Evolutionary conservation across 495 filamentous ascomycete species (phyloP), one percentile per base, ranked within the genome.

Genomic region (Neurospora tetraspora): DNA sequence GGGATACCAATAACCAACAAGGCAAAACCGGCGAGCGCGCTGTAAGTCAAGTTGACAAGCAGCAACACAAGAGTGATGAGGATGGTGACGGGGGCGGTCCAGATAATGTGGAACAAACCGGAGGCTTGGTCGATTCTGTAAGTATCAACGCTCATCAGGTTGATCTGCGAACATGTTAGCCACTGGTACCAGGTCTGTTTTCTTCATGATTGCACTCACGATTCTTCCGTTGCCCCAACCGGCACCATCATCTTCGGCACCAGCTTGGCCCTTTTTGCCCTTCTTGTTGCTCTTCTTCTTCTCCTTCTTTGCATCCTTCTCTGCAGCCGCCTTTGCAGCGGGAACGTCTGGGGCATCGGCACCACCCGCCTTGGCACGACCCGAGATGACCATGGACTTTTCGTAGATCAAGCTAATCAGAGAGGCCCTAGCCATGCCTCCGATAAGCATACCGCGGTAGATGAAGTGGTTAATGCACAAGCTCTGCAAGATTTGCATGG

Each of bases 171-270:
- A 14, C 8, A 16, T 10, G 70, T 80, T 23, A 77, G 74, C 68
- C 53, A 65, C 59, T 36, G 20, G n/a, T 20, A 20, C n/a, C 5
- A 23, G 5, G 4, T 18, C 70, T 18, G 16, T 5, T 47, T 36
- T 23, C 10, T 16, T 39, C 3, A 36, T 36, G 20, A 11, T 14
- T 42, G 12, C 7, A 77, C 78, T 74, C 69, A 80, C 88, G 38
- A 98, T 91, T 71, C 92, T 88, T 23, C 95, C 95, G 77, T 98
- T 98, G 61, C 89, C 89, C 95, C 95, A 98, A 23, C 94, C 94
- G 7, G 86, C 86, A 34, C 91, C 91, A 75, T 94, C 91, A 18
- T 88, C 89, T 10, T 86, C 78, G 16, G 91, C 82, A 6, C 80
- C 83, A 3, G 75, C 83, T 84, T 76, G 83, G 75, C 65, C 61